Conservation (phyloP, 345 rosid genomes). For the Brassica cretica region DNA sequence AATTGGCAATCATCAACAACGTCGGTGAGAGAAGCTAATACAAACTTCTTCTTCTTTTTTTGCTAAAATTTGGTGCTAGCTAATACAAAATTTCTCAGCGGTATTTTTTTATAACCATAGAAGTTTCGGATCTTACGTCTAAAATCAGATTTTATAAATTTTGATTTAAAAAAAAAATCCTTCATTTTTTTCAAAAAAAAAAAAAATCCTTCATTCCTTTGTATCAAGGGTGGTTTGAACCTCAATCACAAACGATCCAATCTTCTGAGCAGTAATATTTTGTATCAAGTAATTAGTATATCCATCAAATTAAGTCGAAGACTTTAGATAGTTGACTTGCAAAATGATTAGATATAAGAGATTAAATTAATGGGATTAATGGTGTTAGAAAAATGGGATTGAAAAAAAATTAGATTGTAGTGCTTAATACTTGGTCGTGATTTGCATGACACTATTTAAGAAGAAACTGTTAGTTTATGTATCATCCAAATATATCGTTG, state of each 20-base stretch:
- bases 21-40: constrained; percentile 1
- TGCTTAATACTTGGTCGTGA: not conserved
- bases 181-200: too few species aligned
- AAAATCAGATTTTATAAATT: too few species aligned
- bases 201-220: too few species aligned
- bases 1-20: not conserved
- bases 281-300: not conserved
- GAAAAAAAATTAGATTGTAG: not conserved
- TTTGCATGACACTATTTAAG: not conserved
- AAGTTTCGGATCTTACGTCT: too few species aligned
- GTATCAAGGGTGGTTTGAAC: too few species aligned
- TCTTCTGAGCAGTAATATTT: not conserved
- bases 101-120: not conserved
- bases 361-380: not conserved
- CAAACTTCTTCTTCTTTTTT: not conserved
- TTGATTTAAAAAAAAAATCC: too few species aligned
- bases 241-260: too few species aligned
- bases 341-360: not conserved
- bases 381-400: not conserved
- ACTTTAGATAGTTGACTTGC: not conserved
- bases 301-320: not conserved
- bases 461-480: not conserved
- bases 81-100: not conserved
- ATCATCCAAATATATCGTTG: not conserved
- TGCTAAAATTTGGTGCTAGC: too few species aligned